Conservation (phyloP, 2,329 filamentous ascomycete genomes). For the Orbilia quercus region DNA sequence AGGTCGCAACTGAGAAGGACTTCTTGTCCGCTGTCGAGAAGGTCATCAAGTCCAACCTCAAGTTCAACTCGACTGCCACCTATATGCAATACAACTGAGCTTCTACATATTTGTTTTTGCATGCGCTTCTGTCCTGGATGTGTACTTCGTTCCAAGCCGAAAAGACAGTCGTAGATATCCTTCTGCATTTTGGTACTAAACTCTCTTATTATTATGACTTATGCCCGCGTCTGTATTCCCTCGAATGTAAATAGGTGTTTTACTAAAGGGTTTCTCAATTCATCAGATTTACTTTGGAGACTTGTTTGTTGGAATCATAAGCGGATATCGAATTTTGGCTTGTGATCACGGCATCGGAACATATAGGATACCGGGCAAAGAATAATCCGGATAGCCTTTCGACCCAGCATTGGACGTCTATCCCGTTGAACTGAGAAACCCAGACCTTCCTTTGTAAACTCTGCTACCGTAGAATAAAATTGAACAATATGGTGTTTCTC, state of each 20-base stretch:
- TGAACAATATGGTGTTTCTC: background rate
- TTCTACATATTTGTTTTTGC: slow-evolving; percentile 18
- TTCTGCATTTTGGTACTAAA: slow-evolving; percentile 39
- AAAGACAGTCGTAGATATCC: slow-evolving; percentile 12
- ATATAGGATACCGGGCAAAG: slow-evolving; percentile 35
- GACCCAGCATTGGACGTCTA: slow-evolving; percentile 14
- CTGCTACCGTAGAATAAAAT: slow-evolving; percentile 5
- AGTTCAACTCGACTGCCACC: slow-evolving; percentile 98
- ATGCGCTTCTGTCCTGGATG: slow-evolving; percentile 18
- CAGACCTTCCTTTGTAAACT: slow-evolving; percentile 18
- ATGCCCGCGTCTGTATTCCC: slow-evolving; percentile 37
- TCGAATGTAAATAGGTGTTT: slow-evolving; percentile 55
- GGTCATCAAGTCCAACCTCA: slow-evolving; percentile 98
- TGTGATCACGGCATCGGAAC: slow-evolving; percentile 40
- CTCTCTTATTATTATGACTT: slow-evolving; percentile 35
- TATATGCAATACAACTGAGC: slow-evolving; percentile 93
- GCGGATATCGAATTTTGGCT: slow-evolving; percentile 19
- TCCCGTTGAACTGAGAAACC: slow-evolving; percentile 14
- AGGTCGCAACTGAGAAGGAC: slow-evolving; percentile 99
- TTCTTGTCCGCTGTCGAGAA: slow-evolving; percentile 98
- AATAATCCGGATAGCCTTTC: slow-evolving; percentile 36
- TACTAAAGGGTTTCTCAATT: slow-evolving; percentile 29
- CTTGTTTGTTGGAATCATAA: background rate
- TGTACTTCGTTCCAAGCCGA: background rate
- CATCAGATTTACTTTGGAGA: slow-evolving; percentile 8